These are phyloP conservation scores for Aegilops speltoides DNA, from an alignment of 176 grass and related monocot species.

Conservation along the genomic window DNA sequence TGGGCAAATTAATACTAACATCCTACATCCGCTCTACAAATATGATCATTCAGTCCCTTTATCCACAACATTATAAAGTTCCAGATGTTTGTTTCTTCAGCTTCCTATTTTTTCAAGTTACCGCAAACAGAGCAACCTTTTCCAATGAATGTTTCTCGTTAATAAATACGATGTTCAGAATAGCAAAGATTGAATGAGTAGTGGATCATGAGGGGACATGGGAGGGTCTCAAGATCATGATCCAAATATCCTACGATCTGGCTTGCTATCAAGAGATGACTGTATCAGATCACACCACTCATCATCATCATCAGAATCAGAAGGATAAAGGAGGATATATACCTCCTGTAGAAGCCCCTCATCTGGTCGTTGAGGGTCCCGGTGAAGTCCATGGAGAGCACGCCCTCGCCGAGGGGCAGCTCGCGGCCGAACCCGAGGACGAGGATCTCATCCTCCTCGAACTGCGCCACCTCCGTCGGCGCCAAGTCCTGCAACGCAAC, in stretches of 20 bases:
- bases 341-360: conserved; percentile 89
- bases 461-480: conserved; percentile 36
- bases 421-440: conserved; percentile 50
- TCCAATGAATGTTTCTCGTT: neutral
- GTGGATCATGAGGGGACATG: neutral
- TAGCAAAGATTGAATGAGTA: neutral
- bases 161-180: neutral
- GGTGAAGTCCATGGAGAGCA: conserved; percentile 60
- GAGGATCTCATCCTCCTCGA: conserved; percentile 72
- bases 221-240: conserved; percentile 8
- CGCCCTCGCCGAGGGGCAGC: conserved; percentile 51
- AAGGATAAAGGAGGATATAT: neutral
- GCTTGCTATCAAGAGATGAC: neutral
- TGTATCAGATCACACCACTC: neutral
- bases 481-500: conserved; percentile 23
- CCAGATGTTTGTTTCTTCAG: neutral
- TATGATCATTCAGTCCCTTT: neutral
- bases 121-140: neutral
- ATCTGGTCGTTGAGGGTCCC: conserved; percentile 80
- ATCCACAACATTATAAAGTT: neutral
- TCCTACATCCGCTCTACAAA: neutral
- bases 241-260: neutral
- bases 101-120: neutral
- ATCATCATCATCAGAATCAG: neutral
- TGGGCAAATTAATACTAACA: neutral